phyloP scores from a whole-genome alignment of 2,329 filamentous ascomycete species.

The Colletotrichum spaethianum region DNA sequence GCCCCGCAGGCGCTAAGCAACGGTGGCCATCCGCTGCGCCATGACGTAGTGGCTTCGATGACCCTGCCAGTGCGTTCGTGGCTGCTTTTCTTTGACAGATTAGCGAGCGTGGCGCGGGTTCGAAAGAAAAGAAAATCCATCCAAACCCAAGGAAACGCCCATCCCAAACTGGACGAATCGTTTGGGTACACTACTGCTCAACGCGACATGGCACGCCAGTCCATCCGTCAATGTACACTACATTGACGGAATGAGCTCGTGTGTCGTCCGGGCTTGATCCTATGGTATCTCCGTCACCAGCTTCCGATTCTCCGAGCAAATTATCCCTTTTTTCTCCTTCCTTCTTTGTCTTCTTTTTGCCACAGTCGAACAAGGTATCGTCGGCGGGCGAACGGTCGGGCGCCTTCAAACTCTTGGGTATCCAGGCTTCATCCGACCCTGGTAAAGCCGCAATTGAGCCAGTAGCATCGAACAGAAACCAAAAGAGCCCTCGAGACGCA shows the following conservation, averaged over 20 bases:
- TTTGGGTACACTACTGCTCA: too few relatives aligned
- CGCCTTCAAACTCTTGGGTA: background rate
- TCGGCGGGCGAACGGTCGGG: too few relatives aligned
- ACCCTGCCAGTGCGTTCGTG: background rate
- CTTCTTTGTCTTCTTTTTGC: background rate
- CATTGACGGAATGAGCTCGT: too few relatives aligned
- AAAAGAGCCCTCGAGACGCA: background rate
- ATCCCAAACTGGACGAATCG: background rate
- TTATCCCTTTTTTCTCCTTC: too few relatives aligned
- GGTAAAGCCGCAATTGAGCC: background rate
- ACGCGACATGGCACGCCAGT: background rate
- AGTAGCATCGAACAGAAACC: background rate
- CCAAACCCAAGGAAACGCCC: background rate
- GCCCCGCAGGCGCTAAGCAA: constrained; percentile 13
- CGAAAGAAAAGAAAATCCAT: too few relatives aligned
- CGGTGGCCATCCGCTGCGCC: background rate
- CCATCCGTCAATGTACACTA: too few relatives aligned
- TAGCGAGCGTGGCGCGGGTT: constrained; percentile 21
- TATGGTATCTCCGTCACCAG: background rate
- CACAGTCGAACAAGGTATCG: too few relatives aligned
- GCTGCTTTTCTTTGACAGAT: background rate
- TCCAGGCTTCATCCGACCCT: background rate
- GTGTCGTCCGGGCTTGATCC: background rate
- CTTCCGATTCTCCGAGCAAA: background rate
- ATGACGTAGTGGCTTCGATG: constrained; percentile 29